These are phyloP conservation scores for California macrophylla DNA, from an alignment of 441 rosid genomes.

Conservation along the genomic window DNA sequence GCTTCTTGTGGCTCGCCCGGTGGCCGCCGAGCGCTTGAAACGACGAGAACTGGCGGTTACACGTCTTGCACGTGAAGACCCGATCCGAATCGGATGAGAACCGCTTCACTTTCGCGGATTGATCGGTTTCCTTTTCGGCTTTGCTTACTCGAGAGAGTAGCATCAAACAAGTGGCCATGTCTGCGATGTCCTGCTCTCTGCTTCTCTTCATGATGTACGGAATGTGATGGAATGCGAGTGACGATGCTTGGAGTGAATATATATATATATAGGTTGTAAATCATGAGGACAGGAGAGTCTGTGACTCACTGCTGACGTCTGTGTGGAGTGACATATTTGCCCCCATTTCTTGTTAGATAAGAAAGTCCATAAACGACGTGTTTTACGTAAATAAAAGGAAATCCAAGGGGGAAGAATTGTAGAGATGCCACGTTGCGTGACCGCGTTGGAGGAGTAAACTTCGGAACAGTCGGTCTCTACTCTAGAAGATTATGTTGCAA, in stretches of 20 bases:
- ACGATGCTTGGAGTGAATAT: neutral
- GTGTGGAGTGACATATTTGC: neutral
- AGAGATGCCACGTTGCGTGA: neutral
- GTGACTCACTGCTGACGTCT: neutral
- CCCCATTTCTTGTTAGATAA: neutral
- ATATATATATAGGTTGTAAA: neutral
- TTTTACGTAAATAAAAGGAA: neutral
- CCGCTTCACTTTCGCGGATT: neutral
- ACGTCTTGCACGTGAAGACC: slow-evolving; percentile 56
- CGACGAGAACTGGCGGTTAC: slow-evolving; percentile 46
- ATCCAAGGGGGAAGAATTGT: neutral
- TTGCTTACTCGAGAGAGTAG: slow-evolving; percentile 32
- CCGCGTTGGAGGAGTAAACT: neutral
- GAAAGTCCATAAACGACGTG: neutral
- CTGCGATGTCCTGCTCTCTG: slow-evolving; percentile 22
- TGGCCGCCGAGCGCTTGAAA: slow-evolving; percentile 70
- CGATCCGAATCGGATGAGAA: slow-evolving; percentile 16
- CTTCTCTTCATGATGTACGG: slow-evolving; percentile 42
- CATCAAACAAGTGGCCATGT: slow-evolving; percentile 57
- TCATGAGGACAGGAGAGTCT: neutral
- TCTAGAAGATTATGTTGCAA: neutral
- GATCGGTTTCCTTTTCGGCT: slow-evolving; percentile 11
- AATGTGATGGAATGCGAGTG: neutral
- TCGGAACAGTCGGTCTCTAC: neutral
- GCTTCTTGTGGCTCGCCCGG: slow-evolving; percentile 56